Evolutionary conservation across 768 basidiomycete species (phyloP), one percentile per base, ranked within the genome.

Genomic region (Mycena galopus): DNA sequence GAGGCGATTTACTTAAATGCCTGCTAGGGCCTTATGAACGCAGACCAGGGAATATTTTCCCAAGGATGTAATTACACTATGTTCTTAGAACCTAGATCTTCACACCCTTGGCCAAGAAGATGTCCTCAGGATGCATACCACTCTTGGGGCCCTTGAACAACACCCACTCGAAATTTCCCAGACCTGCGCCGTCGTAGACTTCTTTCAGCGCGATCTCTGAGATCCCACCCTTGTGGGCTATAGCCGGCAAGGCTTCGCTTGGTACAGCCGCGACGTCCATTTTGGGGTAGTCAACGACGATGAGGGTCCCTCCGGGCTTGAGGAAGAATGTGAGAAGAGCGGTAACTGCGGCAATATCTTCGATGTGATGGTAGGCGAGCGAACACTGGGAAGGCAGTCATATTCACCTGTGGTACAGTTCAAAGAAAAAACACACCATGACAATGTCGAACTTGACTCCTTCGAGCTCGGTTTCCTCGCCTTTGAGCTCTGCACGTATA

Each of bases 371-470:
- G 75, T 90, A 93, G 0, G 92, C 84, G 39, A 84, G 81, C 19
- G 87, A 83, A 74, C 93, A 94, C 93, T 94, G 71, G 6, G 11
- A 29, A 51, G 27, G n/a, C n/a, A 21, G 17, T 56, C n/a, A n/a
- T 32, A 32, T 29, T 32, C 5, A 30, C 6, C 3, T 56, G n/a
- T 21, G 17, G 55, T 6, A 12, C 5, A 12, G 55, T 17, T 30
- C 11, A 57, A 33, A 56, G 55, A 25, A 27, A 8, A 37, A n/a
- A 82, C 92, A 77, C 78, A 94, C 94, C 21, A 92, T 86, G 71
- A 94, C 83, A 44, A 93, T 85, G 77, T 95, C 93, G 73, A 94
- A 95, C 67, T 84, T 87, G 59, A 78, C 78, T 14, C 86, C 88
- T 10, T 84, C 85, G 9, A 92, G 82, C 70, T 90, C 88, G 6